Evolutionary conservation across 495 filamentous ascomycete genomes (phyloP), one percentile per base, ranked within the genome.

Genomic region (Podospora fimiseda): DNA sequence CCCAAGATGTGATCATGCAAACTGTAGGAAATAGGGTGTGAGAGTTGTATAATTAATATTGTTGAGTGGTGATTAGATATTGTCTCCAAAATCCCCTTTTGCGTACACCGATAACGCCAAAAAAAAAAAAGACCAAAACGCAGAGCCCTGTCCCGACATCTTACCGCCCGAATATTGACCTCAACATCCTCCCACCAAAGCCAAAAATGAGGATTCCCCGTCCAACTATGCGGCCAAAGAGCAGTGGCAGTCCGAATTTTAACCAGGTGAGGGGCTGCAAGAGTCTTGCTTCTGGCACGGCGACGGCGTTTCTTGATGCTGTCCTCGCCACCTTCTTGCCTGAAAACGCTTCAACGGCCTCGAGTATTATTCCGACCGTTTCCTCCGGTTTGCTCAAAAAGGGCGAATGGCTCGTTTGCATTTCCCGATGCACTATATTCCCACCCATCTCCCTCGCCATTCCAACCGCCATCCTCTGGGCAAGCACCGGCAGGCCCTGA

Each of bases 311-410:
- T 7, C 47, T n/a, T 15, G 1, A 2, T 14, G 16, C 18, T 39
- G 6, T 39, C 47, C 18, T 39, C 7, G 47, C 18, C 47, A 49
- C 21, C 50, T 40, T 41, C 36, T 41, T 50, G 9, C 30, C 48
- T n/a, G 27, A 38, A 50, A 69, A 67, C 38, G 45, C 41, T 11
- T 52, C 59, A 20, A 60, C 63, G 5, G 67, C 67, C 44, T 68
- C 64, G 24, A 39, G 3, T 16, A 70, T 62, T 43, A 70, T 57
- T 7, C 54, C 56, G 2, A 48, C 67, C 7, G 57, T 63, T 50
- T 68, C 65, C 43, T 60, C 50, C 14, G 67, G 65, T 47, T 52
- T 54, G 48, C 63, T 67, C 53, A 70, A 49, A 57, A 70, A 68
- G 6, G 59, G 58, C 19, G 60, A 59, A 42, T 70, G 67, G 20